phyloP scores from a whole-genome alignment of 1,284 basidiomycete genomes.

The Heimioporus retisporus region DNA sequence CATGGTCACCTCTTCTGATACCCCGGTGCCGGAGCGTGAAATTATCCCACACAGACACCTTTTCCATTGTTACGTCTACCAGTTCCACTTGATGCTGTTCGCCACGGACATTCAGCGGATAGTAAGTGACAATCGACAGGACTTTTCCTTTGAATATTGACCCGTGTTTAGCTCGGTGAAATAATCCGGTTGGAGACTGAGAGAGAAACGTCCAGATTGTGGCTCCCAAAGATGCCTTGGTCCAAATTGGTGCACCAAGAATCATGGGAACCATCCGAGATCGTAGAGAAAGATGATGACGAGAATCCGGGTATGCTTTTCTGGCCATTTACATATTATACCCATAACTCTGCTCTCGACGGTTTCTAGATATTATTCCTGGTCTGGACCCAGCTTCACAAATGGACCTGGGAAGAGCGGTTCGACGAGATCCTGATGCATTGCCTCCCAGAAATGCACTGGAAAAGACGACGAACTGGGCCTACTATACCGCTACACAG shows the following conservation, averaged over 20 bases:
- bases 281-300: constrained; percentile 58
- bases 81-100: constrained; percentile 75
- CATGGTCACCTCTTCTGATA: constrained; percentile 63
- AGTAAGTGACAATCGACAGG: constrained; percentile 49
- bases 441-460: constrained; percentile 71
- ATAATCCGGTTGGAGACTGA: constrained; percentile 69
- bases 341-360: neutral
- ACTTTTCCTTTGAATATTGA: constrained; percentile 33
- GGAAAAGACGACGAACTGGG: constrained; percentile 59
- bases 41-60: constrained; percentile 71
- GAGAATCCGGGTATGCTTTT: constrained; percentile 60
- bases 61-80: constrained; percentile 80
- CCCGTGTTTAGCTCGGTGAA: constrained; percentile 56
- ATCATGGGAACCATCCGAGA: constrained; percentile 59
- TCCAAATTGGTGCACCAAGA: constrained; percentile 53
- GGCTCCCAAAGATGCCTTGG: constrained; percentile 70
- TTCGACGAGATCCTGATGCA: constrained; percentile 78
- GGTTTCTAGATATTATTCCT: constrained; percentile 63
- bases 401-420: constrained; percentile 65
- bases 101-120: constrained; percentile 56
- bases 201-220: constrained; percentile 62
- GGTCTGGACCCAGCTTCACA: constrained; percentile 57
- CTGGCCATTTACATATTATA: too few relatives aligned
- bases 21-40: constrained; percentile 43
- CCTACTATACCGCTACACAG: constrained; percentile 53